phyloP scores from a whole-genome alignment of 2,329 filamentous ascomycete species.

The Hysterium pulicare region DNA sequence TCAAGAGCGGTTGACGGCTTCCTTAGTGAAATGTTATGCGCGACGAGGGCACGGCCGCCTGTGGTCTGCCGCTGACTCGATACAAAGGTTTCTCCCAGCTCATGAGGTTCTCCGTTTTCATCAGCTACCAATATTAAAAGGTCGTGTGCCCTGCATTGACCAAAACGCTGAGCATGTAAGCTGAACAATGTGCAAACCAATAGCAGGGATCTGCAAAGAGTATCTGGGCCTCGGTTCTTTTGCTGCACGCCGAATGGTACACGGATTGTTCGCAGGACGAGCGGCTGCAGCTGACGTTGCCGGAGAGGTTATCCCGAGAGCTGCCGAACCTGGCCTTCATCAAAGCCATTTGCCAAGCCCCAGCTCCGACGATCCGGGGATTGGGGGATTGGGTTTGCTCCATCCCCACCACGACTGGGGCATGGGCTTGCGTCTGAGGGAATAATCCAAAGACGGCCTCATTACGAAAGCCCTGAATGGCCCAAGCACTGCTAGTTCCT shows the following conservation, averaged over 20 bases:
- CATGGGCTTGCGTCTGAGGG: slow-evolving; percentile 29
- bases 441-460: slow-evolving; percentile 28
- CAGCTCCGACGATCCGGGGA: not conserved
- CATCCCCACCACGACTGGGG: not conserved
- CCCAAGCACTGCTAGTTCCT: slow-evolving; percentile 23
- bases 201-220: no score
- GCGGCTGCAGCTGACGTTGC: slow-evolving; percentile 3
- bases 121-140: not conserved
- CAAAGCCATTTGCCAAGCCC: not conserved
- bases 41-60: no score
- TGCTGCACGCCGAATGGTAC: no score
- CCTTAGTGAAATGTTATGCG: no score
- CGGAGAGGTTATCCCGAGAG: slow-evolving; percentile 1
- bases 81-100: not conserved
- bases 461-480: slow-evolving; percentile 27
- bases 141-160: not conserved
- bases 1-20: no score
- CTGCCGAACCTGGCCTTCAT: slow-evolving; percentile 2
- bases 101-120: not conserved
- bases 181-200: no score
- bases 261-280: no score
- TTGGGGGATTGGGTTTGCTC: not conserved
- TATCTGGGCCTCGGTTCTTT: no score
- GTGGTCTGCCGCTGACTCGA: not conserved
- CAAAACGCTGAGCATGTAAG: no score